These are phyloP conservation scores for Wickerhamia fluorescens DNA, from an alignment of 805 yeast genomes.

Conservation along the genomic window DNA sequence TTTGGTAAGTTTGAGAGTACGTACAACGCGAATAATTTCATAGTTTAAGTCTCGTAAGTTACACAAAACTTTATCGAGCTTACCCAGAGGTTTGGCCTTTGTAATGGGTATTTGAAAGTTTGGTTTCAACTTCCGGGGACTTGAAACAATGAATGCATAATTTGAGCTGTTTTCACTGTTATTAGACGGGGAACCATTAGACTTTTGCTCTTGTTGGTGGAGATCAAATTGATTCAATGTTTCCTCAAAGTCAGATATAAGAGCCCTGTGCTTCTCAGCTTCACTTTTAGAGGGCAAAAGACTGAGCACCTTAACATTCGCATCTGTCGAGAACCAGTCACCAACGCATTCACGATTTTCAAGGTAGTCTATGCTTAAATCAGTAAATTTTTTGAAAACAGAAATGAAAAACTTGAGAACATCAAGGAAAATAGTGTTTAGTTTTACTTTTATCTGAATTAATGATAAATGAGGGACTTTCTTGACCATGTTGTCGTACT, in stretches of 20 bases:
- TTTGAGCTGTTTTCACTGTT: slow-evolving; percentile 3
- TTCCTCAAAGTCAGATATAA: slow-evolving; percentile 26
- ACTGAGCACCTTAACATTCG: slow-evolving; percentile 10
- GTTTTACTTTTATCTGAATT: slow-evolving; percentile 21
- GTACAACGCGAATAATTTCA: slow-evolving; percentile 27
- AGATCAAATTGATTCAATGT: slow-evolving; percentile 16
- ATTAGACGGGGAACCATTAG: too few relatives aligned
- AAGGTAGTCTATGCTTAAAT: slow-evolving; percentile 16
- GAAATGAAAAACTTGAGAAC: slow-evolving; percentile 25
- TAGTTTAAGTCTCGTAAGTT: slow-evolving; percentile 30
- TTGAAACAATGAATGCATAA: slow-evolving; percentile 19
- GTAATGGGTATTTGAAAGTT: too few relatives aligned
- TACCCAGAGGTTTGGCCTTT: too few relatives aligned
- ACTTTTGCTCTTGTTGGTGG: too few relatives aligned
- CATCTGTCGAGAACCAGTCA: slow-evolving; percentile 7
- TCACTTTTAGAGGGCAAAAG: slow-evolving; percentile 24
- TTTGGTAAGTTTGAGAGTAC: slow-evolving; percentile 30
- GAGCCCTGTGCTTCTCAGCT: slow-evolving; percentile 21
- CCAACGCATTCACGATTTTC: slow-evolving; percentile 26
- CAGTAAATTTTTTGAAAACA: slow-evolving; percentile 25
- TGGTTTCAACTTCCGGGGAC: slow-evolving; percentile 19
- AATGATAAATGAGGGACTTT: slow-evolving; percentile 24
- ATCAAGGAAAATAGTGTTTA: slow-evolving; percentile 30
- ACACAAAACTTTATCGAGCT: slow-evolving; percentile 7
- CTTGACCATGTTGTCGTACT: slow-evolving; percentile 17